Evolutionary conservation across 495 filamentous ascomycete species (phyloP).

Genomic region (Haplographium delicatum): DNA sequence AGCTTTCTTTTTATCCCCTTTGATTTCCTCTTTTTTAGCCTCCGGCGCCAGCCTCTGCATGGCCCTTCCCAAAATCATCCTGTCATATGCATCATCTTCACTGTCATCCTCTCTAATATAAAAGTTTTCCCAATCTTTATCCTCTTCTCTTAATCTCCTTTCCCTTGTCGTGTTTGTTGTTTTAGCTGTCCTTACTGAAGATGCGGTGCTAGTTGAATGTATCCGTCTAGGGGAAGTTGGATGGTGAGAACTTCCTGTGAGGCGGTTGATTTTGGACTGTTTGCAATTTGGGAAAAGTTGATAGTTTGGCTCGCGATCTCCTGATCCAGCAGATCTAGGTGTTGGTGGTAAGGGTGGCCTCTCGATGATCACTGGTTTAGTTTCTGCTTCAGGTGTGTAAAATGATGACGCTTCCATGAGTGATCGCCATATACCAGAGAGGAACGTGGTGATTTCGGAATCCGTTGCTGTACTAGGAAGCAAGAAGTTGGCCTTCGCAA

Average conservation of each 20-base stretch:
- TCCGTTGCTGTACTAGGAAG: slow-evolving; percentile 23
- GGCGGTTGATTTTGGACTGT: slow-evolving; percentile 2
- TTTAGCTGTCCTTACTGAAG: slow-evolving; percentile 1
- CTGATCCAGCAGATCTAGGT: neutral
- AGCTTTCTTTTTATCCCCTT: slow-evolving; percentile 27
- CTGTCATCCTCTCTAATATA: slow-evolving; percentile 23
- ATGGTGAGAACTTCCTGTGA: slow-evolving; percentile 1
- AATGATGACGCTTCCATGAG: slow-evolving; percentile 22
- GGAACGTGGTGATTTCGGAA: slow-evolving; percentile 22
- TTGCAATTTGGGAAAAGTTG: too few relatives aligned
- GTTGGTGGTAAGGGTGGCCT: slow-evolving; percentile 3
- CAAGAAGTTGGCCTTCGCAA: slow-evolving; percentile 24
- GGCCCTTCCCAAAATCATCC: slow-evolving; percentile 19
- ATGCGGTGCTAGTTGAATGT: neutral
- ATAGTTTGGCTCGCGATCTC: too few relatives aligned
- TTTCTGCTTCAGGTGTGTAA: slow-evolving; percentile 19
- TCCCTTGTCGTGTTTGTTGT: slow-evolving; percentile 7
- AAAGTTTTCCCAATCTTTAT: slow-evolving; percentile 24
- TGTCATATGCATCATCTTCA: slow-evolving; percentile 26
- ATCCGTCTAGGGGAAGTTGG: too few relatives aligned
- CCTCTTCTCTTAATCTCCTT: slow-evolving; percentile 5
- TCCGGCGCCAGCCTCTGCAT: slow-evolving; percentile 11
- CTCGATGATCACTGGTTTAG: slow-evolving; percentile 4
- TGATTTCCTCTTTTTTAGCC: slow-evolving; percentile 1
- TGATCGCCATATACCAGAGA: slow-evolving; percentile 18